Conservation (phyloP, 2,329 filamentous ascomycete genomes). For the Cadophora gregata region DNA sequence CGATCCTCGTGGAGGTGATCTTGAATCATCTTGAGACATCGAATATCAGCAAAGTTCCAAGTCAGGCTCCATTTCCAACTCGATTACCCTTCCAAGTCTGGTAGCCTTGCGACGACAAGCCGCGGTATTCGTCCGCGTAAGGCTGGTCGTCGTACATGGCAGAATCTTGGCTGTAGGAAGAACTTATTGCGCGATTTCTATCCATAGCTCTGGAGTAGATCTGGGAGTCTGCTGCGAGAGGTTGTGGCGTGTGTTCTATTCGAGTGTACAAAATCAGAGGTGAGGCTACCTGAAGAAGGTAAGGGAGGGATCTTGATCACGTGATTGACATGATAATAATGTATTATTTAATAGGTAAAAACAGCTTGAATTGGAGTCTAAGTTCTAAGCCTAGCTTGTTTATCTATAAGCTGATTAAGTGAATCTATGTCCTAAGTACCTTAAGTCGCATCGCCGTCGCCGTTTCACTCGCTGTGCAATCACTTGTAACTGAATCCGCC, state of each 20-base stretch:
- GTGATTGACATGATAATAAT: too few species aligned
- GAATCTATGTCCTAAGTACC: too few species aligned
- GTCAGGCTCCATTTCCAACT: conserved; percentile 38
- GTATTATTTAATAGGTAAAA: too few species aligned
- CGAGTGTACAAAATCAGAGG: not conserved
- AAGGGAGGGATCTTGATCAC: too few species aligned
- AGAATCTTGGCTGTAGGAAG: conserved; percentile 36
- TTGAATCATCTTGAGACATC: conserved; percentile 44
- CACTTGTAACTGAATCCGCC: conserved; percentile 17
- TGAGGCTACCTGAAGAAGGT: not conserved
- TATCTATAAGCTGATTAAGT: too few species aligned
- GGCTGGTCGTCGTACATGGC: conserved; percentile 54
- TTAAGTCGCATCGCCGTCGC: conserved; percentile 13
- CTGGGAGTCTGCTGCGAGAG: not conserved
- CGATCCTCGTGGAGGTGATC: conserved; percentile 39
- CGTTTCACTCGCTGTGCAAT: conserved; percentile 10
- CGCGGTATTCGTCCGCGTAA: conserved; percentile 35
- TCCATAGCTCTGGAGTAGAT: conserved; percentile 29
- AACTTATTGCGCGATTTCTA: conserved; percentile 31
- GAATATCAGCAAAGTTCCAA: conserved; percentile 45
- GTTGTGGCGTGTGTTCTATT: not conserved
- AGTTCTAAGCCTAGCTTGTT: too few species aligned
- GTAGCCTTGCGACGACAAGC: conserved; percentile 39
- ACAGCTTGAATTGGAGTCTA: too few species aligned
- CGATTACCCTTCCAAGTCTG: conserved; percentile 46